phyloP scores from a whole-genome alignment of 2,329 filamentous ascomycete species.

The Periconia digitata region DNA sequence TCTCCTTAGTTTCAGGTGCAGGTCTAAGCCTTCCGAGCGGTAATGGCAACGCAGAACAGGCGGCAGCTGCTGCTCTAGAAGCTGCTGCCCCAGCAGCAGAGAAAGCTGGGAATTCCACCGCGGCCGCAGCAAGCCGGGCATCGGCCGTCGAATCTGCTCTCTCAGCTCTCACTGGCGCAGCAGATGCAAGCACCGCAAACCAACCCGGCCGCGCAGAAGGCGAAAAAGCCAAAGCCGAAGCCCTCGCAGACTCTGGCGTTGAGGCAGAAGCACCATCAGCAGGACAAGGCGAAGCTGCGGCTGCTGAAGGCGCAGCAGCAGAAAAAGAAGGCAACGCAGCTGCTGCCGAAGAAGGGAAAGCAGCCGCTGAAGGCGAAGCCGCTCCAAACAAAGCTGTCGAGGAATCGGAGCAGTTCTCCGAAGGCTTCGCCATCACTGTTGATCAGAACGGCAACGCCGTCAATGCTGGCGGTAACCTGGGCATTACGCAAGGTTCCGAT shows the following conservation, averaged over 20 bases:
- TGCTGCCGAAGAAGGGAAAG: conserved; percentile 1
- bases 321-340: background rate
- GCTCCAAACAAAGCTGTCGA: conserved; percentile 31
- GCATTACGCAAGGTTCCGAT: conserved; percentile 35
- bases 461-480: conserved; percentile 35
- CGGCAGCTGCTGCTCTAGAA: background rate
- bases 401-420: conserved; percentile 33
- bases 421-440: conserved; percentile 30
- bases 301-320: background rate
- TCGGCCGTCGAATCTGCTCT: background rate
- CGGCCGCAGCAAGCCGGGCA: background rate
- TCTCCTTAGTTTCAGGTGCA: background rate
- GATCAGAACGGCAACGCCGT: conserved; percentile 24
- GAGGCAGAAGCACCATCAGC: too few relatives aligned
- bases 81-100: background rate
- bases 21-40: background rate
- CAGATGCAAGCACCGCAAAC: conserved; percentile 19
- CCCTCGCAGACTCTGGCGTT: conserved; percentile 1
- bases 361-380: conserved; percentile 14
- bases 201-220: conserved; percentile 26
- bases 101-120: conserved; percentile 1
- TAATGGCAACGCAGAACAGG: background rate
- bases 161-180: background rate
- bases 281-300: conserved; percentile 20
- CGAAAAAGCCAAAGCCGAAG: conserved; percentile 18